phyloP scores from a whole-genome alignment of 345 rosid species.

The Corymbia maculata region DNA sequence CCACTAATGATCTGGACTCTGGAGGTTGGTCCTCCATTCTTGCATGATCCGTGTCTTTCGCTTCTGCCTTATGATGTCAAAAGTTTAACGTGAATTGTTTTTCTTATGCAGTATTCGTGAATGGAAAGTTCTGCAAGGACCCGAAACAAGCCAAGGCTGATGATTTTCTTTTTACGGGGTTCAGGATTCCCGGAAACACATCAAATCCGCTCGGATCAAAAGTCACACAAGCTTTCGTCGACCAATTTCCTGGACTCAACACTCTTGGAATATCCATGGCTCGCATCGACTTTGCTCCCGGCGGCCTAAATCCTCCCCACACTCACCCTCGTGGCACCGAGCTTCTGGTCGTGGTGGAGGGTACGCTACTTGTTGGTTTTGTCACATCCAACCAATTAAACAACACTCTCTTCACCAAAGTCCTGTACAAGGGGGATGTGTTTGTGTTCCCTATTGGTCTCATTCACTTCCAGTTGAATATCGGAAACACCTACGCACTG shows the following conservation, averaged over 20 bases:
- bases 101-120: neutral
- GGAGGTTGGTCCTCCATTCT: neutral
- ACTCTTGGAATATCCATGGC: slow-evolving; percentile 7
- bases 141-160: neutral
- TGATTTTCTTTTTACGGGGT: neutral
- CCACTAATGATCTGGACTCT: neutral
- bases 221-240: neutral
- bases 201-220: slow-evolving; percentile 4
- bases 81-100: neutral
- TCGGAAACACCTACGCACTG: slow-evolving; percentile 1
- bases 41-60: neutral
- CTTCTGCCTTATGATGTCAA: neutral
- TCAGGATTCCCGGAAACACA: neutral
- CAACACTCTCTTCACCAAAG: slow-evolving; percentile 9
- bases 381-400: slow-evolving; percentile 9
- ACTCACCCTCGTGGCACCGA: slow-evolving; percentile 7
- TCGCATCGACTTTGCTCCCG: neutral
- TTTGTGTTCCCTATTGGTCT: slow-evolving; percentile 12
- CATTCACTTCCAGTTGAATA: slow-evolving; percentile 10
- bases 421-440: slow-evolving; percentile 2
- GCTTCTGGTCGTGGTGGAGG: slow-evolving; percentile 1
- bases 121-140: slow-evolving; percentile 10
- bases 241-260: slow-evolving; percentile 5
- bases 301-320: slow-evolving; percentile 8
- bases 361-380: slow-evolving; percentile 3